phyloP scores from a whole-genome alignment of 2,329 filamentous ascomycete genomes.

The Stemphylium vesicarium region DNA sequence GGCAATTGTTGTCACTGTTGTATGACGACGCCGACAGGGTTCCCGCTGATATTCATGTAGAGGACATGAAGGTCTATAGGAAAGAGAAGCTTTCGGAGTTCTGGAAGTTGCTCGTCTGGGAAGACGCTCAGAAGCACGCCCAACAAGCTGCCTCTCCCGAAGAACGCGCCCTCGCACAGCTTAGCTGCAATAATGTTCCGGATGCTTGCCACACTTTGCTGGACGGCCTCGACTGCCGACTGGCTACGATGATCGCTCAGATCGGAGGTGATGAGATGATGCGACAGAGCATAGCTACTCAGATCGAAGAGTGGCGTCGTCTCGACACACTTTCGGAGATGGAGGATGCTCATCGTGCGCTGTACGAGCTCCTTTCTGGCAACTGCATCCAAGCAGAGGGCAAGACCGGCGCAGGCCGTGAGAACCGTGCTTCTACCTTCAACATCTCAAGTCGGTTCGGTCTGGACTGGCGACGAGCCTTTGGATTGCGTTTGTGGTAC shows the following conservation, averaged over 20 bases:
- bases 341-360: conserved; percentile 77
- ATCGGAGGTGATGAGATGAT: conserved; percentile 76
- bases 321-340: conserved; percentile 88
- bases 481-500: conserved; percentile 92
- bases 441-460: conserved; percentile 82
- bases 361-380: conserved; percentile 89
- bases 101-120: conserved; percentile 60
- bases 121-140: conserved; percentile 53
- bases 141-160: conserved; percentile 70
- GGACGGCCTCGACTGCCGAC: conserved; percentile 76
- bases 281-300: conserved; percentile 76
- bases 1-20: conserved; percentile 84
- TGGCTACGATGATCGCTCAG: conserved; percentile 84
- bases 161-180: conserved; percentile 80
- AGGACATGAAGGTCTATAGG: conserved; percentile 49
- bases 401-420: conserved; percentile 71
- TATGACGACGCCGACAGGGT: conserved; percentile 67
- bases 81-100: conserved; percentile 71
- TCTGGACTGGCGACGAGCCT: conserved; percentile 91
- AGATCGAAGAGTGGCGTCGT: conserved; percentile 83
- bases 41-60: conserved; percentile 50
- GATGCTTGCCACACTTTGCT: conserved; percentile 84
- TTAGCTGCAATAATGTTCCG: conserved; percentile 78
- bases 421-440: conserved; percentile 82
- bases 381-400: conserved; percentile 86